Percentiles rank a stretch among this genome's conserved stretches.
Conservation (phyloP, 2,329 filamentous ascomycete genomes). For the Pseudogymnoascus sp. region DNA sequence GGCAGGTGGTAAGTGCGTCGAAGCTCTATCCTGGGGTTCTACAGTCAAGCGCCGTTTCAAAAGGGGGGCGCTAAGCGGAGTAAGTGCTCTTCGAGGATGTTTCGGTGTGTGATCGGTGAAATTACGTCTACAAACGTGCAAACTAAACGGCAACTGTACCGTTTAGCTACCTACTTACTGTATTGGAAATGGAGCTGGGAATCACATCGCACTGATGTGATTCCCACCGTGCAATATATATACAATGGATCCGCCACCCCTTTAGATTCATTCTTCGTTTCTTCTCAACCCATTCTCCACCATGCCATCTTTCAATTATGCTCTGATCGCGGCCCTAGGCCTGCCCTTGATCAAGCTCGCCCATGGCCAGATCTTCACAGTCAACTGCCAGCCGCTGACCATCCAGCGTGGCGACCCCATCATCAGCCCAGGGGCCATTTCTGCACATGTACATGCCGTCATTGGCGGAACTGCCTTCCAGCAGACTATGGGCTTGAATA, state of each 20-base stretch:
- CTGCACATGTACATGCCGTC: slow-evolving; percentile 19
- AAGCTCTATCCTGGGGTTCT: neutral
- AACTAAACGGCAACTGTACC: neutral
- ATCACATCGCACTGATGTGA: neutral
- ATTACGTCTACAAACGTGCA: neutral
- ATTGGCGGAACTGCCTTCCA: slow-evolving; percentile 21
- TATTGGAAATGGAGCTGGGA: neutral
- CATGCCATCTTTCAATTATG: neutral
- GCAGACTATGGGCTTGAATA: slow-evolving; percentile 15
- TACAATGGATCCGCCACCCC: neutral
- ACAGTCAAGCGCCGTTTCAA: neutral
- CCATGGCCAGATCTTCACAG: slow-evolving; percentile 11
- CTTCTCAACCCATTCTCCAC: neutral
- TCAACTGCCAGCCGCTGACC: slow-evolving; percentile 12
- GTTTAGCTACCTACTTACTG: neutral
- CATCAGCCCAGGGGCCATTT: slow-evolving; percentile 16
- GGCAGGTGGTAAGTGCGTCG: neutral
- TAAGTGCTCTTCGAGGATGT: neutral
- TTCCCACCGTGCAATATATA: neutral
- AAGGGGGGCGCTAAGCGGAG: neutral
- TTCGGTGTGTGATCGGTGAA: neutral
- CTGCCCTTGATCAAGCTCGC: neutral
- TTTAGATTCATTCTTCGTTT: neutral
- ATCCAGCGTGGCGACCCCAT: slow-evolving; percentile 16
- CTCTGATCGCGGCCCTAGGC: neutral